A percentile compares a stretch with the other conserved stretches of the same genome.
Evolutionary conservation across 768 basidiomycete species (phyloP).

Genomic region (Hygrocybe punicea): DNA sequence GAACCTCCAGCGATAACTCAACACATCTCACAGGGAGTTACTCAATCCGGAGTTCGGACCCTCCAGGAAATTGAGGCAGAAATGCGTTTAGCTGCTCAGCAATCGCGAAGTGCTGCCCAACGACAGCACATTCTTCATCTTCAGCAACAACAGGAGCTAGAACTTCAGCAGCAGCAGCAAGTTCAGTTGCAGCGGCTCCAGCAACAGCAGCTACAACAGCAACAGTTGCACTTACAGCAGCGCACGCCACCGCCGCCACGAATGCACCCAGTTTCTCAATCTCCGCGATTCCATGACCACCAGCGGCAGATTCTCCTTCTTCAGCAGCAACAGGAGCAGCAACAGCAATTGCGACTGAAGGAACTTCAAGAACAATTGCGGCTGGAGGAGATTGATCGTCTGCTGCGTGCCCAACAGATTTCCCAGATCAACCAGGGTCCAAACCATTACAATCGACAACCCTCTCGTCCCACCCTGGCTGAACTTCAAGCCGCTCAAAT

Average conservation of each 20-base stretch:
- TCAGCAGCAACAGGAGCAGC: slow-evolving; percentile 65
- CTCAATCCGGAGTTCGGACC: slow-evolving; percentile 50
- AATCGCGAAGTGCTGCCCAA: slow-evolving; percentile 31
- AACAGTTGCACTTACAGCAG: slow-evolving; percentile 46
- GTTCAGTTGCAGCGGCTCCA: slow-evolving; percentile 45
- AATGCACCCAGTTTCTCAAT: slow-evolving; percentile 70
- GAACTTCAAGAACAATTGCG: slow-evolving; percentile 64
- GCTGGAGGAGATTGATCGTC: slow-evolving; percentile 64
- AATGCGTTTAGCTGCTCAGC: slow-evolving; percentile 64
- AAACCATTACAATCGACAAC: slow-evolving; percentile 37
- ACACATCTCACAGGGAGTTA: slow-evolving; percentile 35
- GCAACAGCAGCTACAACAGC: slow-evolving; percentile 51
- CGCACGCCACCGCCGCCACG: slow-evolving; percentile 64
- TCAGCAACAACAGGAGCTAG: slow-evolving; percentile 45
- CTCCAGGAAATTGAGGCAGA: slow-evolving; percentile 82
- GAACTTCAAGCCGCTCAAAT: slow-evolving; percentile 47
- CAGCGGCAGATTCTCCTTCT: slow-evolving; percentile 65
- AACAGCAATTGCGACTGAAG: slow-evolving; percentile 55
- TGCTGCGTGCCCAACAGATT: slow-evolving; percentile 53
- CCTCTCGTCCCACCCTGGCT: slow-evolving; percentile 45
- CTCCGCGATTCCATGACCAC: slow-evolving; percentile 76
- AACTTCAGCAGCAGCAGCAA: slow-evolving; percentile 30
- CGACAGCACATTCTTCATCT: slow-evolving; percentile 27
- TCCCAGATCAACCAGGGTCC: slow-evolving; percentile 43
- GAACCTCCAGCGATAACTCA: slow-evolving; percentile 18